Percentiles rank a stretch among this genome's conserved stretches.
phyloP scores from a whole-genome alignment of 257 asterid genomes.

The Solanum piurae region DNA sequence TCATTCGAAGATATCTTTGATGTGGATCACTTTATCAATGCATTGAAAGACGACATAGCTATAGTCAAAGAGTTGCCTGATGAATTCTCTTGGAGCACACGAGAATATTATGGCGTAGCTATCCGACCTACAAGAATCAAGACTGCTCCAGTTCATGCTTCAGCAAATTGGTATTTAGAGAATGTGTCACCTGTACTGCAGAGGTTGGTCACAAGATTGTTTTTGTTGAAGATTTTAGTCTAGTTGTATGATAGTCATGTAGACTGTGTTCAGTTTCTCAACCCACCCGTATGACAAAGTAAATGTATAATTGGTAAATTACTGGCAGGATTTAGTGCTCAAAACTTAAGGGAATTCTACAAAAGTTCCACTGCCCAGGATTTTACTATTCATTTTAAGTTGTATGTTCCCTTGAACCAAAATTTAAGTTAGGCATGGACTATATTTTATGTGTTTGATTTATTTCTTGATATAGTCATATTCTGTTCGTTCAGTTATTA shows the following conservation, averaged over 20 bases:
- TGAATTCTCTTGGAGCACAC: constrained; percentile 90
- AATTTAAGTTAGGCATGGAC: background rate
- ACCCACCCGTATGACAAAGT: background rate
- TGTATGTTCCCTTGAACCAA: background rate
- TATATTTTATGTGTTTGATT: background rate
- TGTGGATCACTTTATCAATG: constrained; percentile 87
- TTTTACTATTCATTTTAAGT: background rate
- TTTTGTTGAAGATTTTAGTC: background rate
- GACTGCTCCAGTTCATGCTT: constrained; percentile 91
- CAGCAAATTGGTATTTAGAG: constrained; percentile 91
- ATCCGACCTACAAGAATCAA: constrained; percentile 85
- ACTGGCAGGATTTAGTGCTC: background rate
- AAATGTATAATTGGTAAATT: background rate
- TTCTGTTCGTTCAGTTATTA: background rate
- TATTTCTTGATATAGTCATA: background rate
- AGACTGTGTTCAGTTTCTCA: background rate
- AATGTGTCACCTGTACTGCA: constrained; percentile 67
- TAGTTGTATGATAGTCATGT: background rate
- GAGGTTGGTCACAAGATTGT: constrained; percentile 43
- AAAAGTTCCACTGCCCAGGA: background rate
- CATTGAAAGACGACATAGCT: constrained; percentile 70
- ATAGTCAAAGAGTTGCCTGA: constrained; percentile 77
- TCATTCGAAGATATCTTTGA: constrained; percentile 85
- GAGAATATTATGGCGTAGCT: constrained; percentile 87
- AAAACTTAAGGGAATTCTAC: background rate